Conservation (phyloP, 2,329 filamentous ascomycete genomes). For the Aspergillus terreus region DNA sequence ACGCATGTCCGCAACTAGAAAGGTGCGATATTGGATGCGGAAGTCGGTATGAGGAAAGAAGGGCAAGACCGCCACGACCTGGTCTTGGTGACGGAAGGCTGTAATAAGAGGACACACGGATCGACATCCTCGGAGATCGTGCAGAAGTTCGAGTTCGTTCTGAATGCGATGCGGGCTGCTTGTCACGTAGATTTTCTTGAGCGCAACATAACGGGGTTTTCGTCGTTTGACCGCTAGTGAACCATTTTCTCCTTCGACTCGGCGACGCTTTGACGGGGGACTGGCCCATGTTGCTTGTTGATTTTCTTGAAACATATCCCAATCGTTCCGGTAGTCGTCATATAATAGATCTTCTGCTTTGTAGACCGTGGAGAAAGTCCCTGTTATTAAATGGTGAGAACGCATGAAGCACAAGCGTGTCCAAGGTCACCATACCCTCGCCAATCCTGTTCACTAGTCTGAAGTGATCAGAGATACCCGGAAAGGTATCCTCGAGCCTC, state of each 20-base stretch:
- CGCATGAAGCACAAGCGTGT: neutral
- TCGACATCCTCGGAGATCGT: constrained; percentile 76
- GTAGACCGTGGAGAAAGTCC: constrained; percentile 98
- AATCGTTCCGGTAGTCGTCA: constrained; percentile 76
- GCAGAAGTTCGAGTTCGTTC: constrained; percentile 90
- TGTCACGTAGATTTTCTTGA: constrained; percentile 99
- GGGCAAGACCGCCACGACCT: constrained; percentile 89
- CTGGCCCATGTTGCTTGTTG: constrained; percentile 63
- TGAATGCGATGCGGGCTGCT: constrained; percentile 89
- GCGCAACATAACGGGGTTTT: constrained; percentile 77
- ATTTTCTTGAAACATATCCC: constrained; percentile 68
- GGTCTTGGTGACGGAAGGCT: constrained; percentile 89
- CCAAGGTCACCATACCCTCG: constrained; percentile 61
- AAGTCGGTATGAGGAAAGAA: constrained; percentile 97
- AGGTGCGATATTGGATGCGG: constrained; percentile 81
- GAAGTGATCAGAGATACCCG: constrained; percentile 77
- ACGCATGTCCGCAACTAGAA: constrained; percentile 80
- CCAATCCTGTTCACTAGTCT: constrained; percentile 94
- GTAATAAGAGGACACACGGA: constrained; percentile 95
- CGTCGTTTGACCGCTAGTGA: constrained; percentile 38
- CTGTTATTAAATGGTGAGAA: constrained; percentile 43
- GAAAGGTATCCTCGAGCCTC: constrained; percentile 76
- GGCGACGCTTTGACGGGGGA: constrained; percentile 60
- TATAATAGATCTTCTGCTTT: constrained; percentile 94
- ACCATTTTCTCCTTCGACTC: constrained; percentile 38